Evolutionary conservation across 768 basidiomycete genomes (phyloP).

Genomic region (Termitomyces heimii): DNA sequence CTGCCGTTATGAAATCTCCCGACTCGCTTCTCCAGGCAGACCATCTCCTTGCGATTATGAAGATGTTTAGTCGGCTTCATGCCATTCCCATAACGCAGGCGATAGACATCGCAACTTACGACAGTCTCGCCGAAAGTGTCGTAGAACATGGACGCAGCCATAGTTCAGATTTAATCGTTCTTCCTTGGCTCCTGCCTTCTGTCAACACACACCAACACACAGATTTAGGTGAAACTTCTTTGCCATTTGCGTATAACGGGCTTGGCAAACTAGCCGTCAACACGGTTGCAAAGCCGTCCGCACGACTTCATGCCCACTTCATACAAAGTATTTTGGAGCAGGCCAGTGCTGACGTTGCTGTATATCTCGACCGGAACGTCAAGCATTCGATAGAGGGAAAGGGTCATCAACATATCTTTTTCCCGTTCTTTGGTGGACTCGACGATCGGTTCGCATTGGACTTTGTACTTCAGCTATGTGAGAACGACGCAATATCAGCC

Average conservation of each 20-base stretch:
- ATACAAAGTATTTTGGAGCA: slow-evolving; percentile 74
- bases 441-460: slow-evolving; percentile 87
- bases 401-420: slow-evolving; percentile 58
- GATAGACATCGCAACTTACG: slow-evolving; percentile 72
- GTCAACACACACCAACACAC: not conserved
- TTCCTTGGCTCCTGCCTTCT: slow-evolving; percentile 69
- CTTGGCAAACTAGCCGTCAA: not conserved
- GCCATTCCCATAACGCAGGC: slow-evolving; percentile 58
- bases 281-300: slow-evolving; percentile 32
- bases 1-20: slow-evolving; percentile 81
- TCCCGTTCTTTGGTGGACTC: slow-evolving; percentile 92
- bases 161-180: slow-evolving; percentile 66
- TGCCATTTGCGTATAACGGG: not conserved
- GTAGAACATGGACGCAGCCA: slow-evolving; percentile 55
- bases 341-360: slow-evolving; percentile 66
- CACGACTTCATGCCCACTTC: slow-evolving; percentile 71
- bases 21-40: slow-evolving; percentile 56
- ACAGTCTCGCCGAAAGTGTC: slow-evolving; percentile 66
- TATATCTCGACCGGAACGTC: slow-evolving; percentile 70
- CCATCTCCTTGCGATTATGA: slow-evolving; percentile 65
- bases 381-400: slow-evolving; percentile 7
- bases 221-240: not conserved
- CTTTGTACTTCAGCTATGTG: slow-evolving; percentile 79
- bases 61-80: slow-evolving; percentile 71
- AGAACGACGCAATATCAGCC: slow-evolving; percentile 58